A percentile compares a stretch with the other conserved stretches of the same genome.
Conservation (phyloP, 345 rosid genomes). For the Iberis pinnata region DNA sequence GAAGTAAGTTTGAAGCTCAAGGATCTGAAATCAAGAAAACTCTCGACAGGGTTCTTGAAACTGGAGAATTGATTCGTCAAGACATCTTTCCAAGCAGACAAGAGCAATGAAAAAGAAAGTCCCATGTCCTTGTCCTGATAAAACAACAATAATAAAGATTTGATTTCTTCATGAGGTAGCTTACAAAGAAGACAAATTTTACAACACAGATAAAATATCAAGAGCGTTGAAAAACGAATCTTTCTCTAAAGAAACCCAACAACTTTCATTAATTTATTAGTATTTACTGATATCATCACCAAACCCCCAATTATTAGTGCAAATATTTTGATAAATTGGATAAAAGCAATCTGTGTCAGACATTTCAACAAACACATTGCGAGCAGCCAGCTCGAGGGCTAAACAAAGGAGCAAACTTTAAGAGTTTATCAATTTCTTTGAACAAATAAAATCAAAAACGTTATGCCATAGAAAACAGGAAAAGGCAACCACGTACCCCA, state of each 20-base stretch:
- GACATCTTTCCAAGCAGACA: conserved; percentile 40
- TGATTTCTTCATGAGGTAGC: too few species aligned
- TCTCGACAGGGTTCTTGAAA: conserved; percentile 29
- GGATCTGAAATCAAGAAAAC: conserved; percentile 26
- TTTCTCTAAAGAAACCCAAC: conserved; percentile 11
- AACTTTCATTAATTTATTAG: conserved; percentile 22
- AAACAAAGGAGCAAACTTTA: neutral
- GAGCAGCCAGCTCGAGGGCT: neutral
- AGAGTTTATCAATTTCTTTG: neutral
- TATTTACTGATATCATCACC: too few species aligned
- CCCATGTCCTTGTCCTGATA: conserved; percentile 41
- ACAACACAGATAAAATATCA: conserved; percentile 12
- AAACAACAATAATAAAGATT: too few species aligned
- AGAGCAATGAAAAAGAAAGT: conserved; percentile 38
- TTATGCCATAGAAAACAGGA: too few species aligned
- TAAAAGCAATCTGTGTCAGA: conserved; percentile 11
- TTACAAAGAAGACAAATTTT: conserved; percentile 6
- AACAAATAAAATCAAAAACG: too few species aligned
- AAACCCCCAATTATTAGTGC: too few species aligned
- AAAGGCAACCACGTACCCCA: conserved; percentile 28
- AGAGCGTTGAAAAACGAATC: conserved; percentile 21
- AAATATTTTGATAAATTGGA: too few species aligned
- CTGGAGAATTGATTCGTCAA: conserved; percentile 24
- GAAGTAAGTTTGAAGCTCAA: conserved; percentile 26
- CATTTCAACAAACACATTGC: conserved; percentile 14